Conservation (phyloP, 805 yeast species). For the Candida andamanensis region DNA sequence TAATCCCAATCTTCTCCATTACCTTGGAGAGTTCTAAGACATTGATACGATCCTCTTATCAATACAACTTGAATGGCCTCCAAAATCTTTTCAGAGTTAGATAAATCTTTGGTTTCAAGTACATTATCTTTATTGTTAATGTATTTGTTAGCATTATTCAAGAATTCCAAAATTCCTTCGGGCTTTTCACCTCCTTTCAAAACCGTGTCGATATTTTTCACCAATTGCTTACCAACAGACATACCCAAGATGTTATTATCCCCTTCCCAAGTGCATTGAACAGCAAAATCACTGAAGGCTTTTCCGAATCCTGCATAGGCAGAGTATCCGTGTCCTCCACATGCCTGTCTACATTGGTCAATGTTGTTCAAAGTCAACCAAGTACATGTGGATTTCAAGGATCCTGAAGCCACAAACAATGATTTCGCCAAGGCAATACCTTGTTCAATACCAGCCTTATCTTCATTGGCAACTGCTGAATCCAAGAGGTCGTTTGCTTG, state of each 20-base stretch:
- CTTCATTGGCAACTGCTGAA: conserved; percentile 30
- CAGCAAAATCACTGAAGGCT: conserved; percentile 42
- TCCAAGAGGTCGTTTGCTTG: conserved; percentile 31
- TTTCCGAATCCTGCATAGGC: conserved; percentile 42
- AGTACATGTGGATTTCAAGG: conserved; percentile 40
- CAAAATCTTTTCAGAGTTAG: conserved; percentile 27
- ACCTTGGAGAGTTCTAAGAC: conserved; percentile 20
- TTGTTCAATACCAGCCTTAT: conserved; percentile 25
- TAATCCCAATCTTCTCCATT: conserved; percentile 30
- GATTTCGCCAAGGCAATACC: conserved; percentile 38
- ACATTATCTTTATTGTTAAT: conserved; percentile 22
- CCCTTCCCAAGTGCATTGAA: conserved; percentile 48
- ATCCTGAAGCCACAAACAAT: conserved; percentile 42
- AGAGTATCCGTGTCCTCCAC: conserved; percentile 47
- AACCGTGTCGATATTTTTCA: conserved; percentile 26
- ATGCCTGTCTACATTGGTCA: conserved; percentile 40
- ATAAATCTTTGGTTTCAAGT: conserved; percentile 22
- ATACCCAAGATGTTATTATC: conserved; percentile 43
- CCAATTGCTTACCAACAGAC: conserved; percentile 38
- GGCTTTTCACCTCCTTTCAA: conserved; percentile 25
- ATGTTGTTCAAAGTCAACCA: conserved; percentile 41
- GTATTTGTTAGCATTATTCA: conserved; percentile 20
- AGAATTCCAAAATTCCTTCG: conserved; percentile 32
- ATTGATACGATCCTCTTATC: conserved; percentile 28
- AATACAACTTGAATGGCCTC: conserved; percentile 37